These are phyloP conservation scores for Syzygium aqueum DNA, from an alignment of 345 rosid species.

Conservation along the genomic window DNA sequence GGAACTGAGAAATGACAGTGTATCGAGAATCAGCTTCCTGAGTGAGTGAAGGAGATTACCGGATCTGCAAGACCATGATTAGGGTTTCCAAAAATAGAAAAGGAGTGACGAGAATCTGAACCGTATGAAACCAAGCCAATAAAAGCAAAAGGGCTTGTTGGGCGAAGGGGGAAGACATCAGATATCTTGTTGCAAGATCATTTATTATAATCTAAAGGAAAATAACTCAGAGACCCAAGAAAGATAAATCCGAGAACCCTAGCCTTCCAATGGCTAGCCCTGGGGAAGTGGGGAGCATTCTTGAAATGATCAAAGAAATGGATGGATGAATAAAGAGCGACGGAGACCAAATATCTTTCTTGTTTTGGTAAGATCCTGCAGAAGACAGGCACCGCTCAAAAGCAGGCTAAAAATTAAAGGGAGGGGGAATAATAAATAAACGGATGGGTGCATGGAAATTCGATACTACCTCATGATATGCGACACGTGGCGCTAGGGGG, in stretches of 20 bases:
- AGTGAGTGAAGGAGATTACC: neutral
- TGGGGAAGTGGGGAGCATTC: neutral
- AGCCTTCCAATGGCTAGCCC: neutral
- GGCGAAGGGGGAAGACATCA: neutral
- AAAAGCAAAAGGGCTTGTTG: neutral
- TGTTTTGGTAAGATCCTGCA: neutral
- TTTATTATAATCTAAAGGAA: neutral
- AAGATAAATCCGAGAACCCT: neutral
- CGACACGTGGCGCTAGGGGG: neutral
- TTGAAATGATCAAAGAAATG: neutral
- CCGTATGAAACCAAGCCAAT: neutral
- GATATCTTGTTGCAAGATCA: neutral
- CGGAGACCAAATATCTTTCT: neutral
- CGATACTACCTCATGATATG: neutral
- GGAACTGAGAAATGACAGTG: neutral
- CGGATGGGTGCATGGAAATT: neutral
- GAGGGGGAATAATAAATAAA: neutral
- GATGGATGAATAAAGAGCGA: neutral
- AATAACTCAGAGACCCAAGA: neutral
- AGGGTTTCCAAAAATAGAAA: neutral
- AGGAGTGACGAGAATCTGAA: neutral
- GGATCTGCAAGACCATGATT: neutral
- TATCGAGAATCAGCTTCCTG: neutral
- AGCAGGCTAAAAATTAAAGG: neutral
- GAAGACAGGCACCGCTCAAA: neutral